phyloP scores from a whole-genome alignment of 306 rosid genomes.

The Boehmeria nivea region DNA sequence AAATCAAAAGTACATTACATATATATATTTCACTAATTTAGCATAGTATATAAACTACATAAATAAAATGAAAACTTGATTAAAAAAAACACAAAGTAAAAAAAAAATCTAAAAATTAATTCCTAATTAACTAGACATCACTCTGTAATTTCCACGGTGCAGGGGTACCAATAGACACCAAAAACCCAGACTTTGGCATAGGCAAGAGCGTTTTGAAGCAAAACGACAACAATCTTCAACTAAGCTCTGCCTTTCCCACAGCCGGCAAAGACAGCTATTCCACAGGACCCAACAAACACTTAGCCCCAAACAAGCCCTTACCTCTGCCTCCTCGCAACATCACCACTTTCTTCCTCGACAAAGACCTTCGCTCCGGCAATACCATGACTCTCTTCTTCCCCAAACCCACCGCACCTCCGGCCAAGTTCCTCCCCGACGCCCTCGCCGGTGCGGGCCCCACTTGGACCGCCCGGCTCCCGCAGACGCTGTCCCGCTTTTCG shows the following conservation, averaged over 20 bases:
- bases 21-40: too few species aligned
- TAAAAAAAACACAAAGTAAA: neutral
- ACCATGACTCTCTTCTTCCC: constrained; percentile 14
- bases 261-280: neutral
- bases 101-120: neutral
- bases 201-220: constrained; percentile 8
- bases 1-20: too few species aligned
- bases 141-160: neutral
- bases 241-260: constrained; percentile 2
- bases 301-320: neutral
- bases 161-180: constrained; percentile 1
- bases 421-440: neutral
- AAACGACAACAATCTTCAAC: neutral
- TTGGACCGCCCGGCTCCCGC: constrained; percentile 6
- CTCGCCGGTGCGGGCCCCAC: constrained; percentile 15
- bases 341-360: constrained; percentile 11
- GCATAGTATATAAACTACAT: too few species aligned
- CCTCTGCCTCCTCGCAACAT: neutral
- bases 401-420: neutral
- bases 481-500: constrained; percentile 16
- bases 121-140: too few species aligned
- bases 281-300: neutral
- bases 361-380: constrained; percentile 2
- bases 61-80: too few species aligned
- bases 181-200: neutral